Conservation (phyloP, 2,329 filamentous ascomycete species). For the Rutstroemia sp. region DNA sequence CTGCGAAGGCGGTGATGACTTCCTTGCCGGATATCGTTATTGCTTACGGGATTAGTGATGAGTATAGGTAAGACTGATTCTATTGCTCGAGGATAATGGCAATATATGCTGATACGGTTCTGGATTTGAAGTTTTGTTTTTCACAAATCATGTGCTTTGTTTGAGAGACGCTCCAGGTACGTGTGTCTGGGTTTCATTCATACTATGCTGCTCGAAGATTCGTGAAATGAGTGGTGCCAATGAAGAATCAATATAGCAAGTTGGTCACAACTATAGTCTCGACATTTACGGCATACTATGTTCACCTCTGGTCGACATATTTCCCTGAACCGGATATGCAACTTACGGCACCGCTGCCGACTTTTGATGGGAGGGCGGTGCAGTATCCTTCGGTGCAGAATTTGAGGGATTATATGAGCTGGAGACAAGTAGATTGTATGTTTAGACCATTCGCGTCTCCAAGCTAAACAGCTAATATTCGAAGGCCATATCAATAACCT, state of each 20-base stretch:
- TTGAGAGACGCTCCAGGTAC: constrained; percentile 76
- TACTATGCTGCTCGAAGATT: background rate
- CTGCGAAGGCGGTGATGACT: constrained; percentile 75
- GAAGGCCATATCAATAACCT: constrained; percentile 94
- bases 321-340: constrained; percentile 65
- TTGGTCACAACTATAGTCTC: constrained; percentile 85
- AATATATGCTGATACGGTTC: background rate
- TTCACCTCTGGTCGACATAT: constrained; percentile 68
- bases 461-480: constrained; percentile 6
- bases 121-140: constrained; percentile 67
- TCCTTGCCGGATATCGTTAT: constrained; percentile 80
- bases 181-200: constrained; percentile 15
- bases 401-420: constrained; percentile 89
- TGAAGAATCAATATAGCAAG: constrained; percentile 51
- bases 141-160: constrained; percentile 72
- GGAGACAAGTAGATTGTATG: constrained; percentile 93
- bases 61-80: constrained; percentile 58
- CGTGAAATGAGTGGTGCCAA: background rate
- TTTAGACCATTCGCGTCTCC: background rate
- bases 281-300: constrained; percentile 87
- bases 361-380: constrained; percentile 88
- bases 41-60: constrained; percentile 90
- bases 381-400: constrained; percentile 79
- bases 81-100: background rate
- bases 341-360: constrained; percentile 69